Evolutionary conservation across 139 green algal species (phyloP).

Genomic region (Ettlia oleoabundans): DNA sequence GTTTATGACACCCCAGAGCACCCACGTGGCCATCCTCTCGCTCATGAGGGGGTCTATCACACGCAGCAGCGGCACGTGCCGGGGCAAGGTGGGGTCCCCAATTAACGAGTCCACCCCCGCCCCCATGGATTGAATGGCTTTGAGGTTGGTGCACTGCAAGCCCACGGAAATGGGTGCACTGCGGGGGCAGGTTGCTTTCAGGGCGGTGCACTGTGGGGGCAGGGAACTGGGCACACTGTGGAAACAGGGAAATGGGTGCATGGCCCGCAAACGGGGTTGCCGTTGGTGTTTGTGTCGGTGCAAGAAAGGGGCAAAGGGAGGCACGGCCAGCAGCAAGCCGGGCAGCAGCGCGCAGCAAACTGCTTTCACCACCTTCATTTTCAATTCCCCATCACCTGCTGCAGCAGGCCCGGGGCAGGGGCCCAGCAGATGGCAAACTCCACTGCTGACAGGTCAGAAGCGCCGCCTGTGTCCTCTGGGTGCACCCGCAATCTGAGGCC

Average conservation of each 20-base stretch:
- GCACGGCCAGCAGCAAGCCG: background rate
- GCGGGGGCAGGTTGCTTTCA: background rate
- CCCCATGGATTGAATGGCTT: slow-evolving; percentile 59
- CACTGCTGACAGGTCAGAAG: background rate
- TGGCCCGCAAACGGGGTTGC: no score
- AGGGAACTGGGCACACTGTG: no score
- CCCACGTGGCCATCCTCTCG: slow-evolving; percentile 70
- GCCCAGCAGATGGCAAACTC: slow-evolving; percentile 41
- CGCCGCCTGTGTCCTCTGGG: slow-evolving; percentile 8
- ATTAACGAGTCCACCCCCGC: slow-evolving; percentile 65
- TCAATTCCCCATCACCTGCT: no score
- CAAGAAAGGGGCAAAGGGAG: background rate
- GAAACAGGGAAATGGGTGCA: no score
- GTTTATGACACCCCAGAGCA: slow-evolving; percentile 68
- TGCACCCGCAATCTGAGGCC: slow-evolving; percentile 28
- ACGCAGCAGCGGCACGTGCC: slow-evolving; percentile 52
- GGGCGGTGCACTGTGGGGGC: no score
- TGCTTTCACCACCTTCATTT: background rate
- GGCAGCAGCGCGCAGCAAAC: background rate
- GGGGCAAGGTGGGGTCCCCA: slow-evolving; percentile 42
- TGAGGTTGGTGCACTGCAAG: slow-evolving; percentile 40
- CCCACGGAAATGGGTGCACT: background rate
- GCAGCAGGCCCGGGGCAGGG: slow-evolving; percentile 17
- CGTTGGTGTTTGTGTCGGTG: no score
- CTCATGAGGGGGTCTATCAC: slow-evolving; percentile 72